Evolutionary conservation across 495 filamentous ascomycete genomes (phyloP), one percentile per base, ranked within the genome.

Genomic region (Aspergillus ostianus): DNA sequence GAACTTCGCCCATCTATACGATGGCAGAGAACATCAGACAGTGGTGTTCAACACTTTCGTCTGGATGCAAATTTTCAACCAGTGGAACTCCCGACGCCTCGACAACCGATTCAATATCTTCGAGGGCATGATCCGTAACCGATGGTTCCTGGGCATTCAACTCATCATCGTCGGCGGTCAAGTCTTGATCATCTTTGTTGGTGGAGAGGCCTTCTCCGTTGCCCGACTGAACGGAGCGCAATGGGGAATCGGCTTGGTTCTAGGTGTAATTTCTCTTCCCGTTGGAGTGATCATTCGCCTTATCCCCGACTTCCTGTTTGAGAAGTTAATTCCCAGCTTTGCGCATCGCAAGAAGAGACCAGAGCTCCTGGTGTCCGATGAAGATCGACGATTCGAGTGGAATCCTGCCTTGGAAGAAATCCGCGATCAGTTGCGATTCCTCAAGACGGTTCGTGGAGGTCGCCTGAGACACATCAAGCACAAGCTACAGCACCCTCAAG

Each of bases 31-130:
- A 21, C 72, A 92, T 50, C 71, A 84, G 58, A 91, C 90, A 1
- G 76, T 93, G 45, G 84, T 96, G 23, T 95, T 96, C 80, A 96
- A 95, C 76, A 91, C 89, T 2, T 96, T 93, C 64, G 90, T 94
- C 44, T 96, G 91, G 87, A 93, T 96, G 90, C 91, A 95, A 64
- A 92, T 95, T 63, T 95, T 95, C 82, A 96, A 96, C 67, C 81
- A 91, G 67, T 86, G 90, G 75, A 92, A 92, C 66, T 90, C 83
- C 72, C 89, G 91, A 51, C 89, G 91, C 1, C 80, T 97, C 17
- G 93, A 97, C 69, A 97, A 96, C 76, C 82, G 84, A 26, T 84
- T 94, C 76, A 96, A 96, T 67, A 90, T 96, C 62, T 88, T 97
- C 70, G 91, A 96, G 62, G 91, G 91, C 18, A 83, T 96, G 26